Evolutionary conservation across 2,329 filamentous ascomycete genomes (phyloP), one percentile per base, ranked within the genome.

Genomic region (Alternaria viburni): DNA sequence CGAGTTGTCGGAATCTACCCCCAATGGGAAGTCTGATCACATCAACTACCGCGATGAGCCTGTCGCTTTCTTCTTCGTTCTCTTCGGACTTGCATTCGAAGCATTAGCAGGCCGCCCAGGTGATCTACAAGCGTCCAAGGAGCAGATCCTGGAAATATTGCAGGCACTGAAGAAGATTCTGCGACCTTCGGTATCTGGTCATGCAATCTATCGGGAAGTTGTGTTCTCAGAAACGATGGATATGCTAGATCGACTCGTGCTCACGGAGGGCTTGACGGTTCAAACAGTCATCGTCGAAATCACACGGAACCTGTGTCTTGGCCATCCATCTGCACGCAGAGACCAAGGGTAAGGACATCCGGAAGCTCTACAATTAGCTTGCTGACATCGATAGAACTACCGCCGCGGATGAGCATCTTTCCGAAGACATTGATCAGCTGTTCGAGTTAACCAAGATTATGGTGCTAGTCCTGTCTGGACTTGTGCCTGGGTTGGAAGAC

Each of bases 1-100:
- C 3, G 79, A 80, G 25, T 69, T 81, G 11, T 71, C 78, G 15
- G 74, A 65, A 67, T 30, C 79, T 11, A 71, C 74, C 11, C 68
- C 77, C 3, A 83, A 86, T 46, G 82, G 84, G 15, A 92, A 91
- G 76, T 87, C 86, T 52, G 92, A 95, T 69, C 74, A 76, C 30
- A 98, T 99, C 82, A 98, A 98, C 79, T 99, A 99, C 78, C 92
- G 96, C 51, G 95, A 98, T 75, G 96, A 99, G 77, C 96, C 96
- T 0, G 93, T 98, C 2, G 96, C 96, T 0, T 99, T 99, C 85
- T 99, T 99, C 84, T 99, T 99, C 74, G 95, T 99, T 13, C 86
- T 99, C 0, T 99, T 98, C 72, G 96, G 96, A 11, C 90, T 99
- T 61, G 93, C 95, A 0, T 98, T 99, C 71, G 96, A 99, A 81